Conservation (phyloP, 179 eudicot genomes). For the Camellia oleifera region DNA sequence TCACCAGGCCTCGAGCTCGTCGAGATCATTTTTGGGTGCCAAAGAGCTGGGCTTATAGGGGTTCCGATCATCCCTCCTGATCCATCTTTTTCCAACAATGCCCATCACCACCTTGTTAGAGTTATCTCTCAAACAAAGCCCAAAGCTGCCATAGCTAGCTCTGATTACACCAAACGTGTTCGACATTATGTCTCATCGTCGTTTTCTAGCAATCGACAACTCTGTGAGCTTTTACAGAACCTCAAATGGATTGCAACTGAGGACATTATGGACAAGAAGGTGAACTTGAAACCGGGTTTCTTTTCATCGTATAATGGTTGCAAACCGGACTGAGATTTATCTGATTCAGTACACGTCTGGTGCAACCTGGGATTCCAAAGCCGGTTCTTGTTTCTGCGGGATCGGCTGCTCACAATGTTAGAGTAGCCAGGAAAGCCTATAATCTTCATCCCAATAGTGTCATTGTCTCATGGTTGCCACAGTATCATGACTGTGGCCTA, state of each 20-base stretch:
- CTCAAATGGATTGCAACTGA: slow-evolving; percentile 33
- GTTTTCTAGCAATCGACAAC: slow-evolving; percentile 9
- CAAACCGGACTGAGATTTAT: slow-evolving; percentile 34
- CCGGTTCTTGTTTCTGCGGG: slow-evolving; percentile 51
- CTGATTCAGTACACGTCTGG: slow-evolving; percentile 55
- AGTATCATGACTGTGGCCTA: slow-evolving; percentile 56
- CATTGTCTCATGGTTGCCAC: slow-evolving; percentile 51
- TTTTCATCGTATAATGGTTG: slow-evolving; percentile 27
- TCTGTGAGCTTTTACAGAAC: slow-evolving; percentile 16
- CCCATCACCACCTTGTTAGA: slow-evolving; percentile 38
- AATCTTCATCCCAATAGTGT: slow-evolving; percentile 47
- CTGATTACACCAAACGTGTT: slow-evolving; percentile 25
- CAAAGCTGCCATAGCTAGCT: slow-evolving; percentile 37
- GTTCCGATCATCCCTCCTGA: slow-evolving; percentile 36
- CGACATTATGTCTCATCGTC: slow-evolving; percentile 13
- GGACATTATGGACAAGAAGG: slow-evolving; percentile 17
- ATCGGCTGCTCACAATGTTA: slow-evolving; percentile 50
- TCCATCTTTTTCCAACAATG: slow-evolving; percentile 20
- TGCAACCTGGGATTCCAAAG: slow-evolving; percentile 45
- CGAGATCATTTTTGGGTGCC: slow-evolving; percentile 38
- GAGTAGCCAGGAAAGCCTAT: slow-evolving; percentile 41
- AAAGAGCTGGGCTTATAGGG: slow-evolving; percentile 39
- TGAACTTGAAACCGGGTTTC: background rate
- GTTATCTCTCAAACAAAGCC: slow-evolving; percentile 46
- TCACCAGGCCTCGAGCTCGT: slow-evolving; percentile 48